Evolutionary conservation across 2,329 filamentous ascomycete genomes (phyloP).

Genomic region (Xylaria arbuscula): DNA sequence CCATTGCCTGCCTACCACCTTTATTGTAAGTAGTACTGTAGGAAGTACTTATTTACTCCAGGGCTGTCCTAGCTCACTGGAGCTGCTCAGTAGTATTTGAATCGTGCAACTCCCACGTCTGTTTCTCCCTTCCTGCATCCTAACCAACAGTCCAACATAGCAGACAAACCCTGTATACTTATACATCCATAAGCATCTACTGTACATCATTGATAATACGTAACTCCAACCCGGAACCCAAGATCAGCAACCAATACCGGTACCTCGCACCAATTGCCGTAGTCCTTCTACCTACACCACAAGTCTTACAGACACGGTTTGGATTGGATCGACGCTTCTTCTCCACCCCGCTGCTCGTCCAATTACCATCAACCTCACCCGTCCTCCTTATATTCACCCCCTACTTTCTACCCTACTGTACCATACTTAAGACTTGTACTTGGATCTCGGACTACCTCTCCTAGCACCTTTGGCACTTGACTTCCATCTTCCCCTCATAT

Average conservation of each 20-base stretch:
- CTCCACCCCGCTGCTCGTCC: slow-evolving; percentile 31
- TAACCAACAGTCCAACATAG: slow-evolving; percentile 11
- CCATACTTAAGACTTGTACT: slow-evolving; percentile 22
- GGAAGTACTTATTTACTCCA: background rate
- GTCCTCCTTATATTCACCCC: slow-evolving; percentile 25
- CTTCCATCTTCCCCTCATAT: slow-evolving; percentile 39
- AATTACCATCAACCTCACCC: slow-evolving; percentile 33
- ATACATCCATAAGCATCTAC: background rate
- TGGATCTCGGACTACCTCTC: slow-evolving; percentile 9
- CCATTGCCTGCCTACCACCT: slow-evolving; percentile 1
- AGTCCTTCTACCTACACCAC: slow-evolving; percentile 14
- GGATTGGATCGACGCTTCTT: slow-evolving; percentile 34
- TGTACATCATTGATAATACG: background rate
- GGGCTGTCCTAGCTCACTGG: slow-evolving; percentile 18
- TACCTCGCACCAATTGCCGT: slow-evolving; percentile 22
- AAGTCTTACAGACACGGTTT: background rate
- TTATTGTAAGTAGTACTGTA: background rate
- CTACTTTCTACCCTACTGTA: slow-evolving; percentile 16
- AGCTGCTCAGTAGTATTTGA: slow-evolving; percentile 29
- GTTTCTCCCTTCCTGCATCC: slow-evolving; percentile 21
- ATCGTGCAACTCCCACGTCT: slow-evolving; percentile 21
- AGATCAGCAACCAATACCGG: slow-evolving; percentile 20
- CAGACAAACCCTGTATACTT: background rate
- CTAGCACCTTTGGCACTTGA: slow-evolving; percentile 26
- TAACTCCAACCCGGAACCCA: background rate